Evolutionary conservation across 208 protist species (phyloP), one percentile per base, ranked within the genome.

Genomic region (Acanthamoeba castellanii): DNA sequence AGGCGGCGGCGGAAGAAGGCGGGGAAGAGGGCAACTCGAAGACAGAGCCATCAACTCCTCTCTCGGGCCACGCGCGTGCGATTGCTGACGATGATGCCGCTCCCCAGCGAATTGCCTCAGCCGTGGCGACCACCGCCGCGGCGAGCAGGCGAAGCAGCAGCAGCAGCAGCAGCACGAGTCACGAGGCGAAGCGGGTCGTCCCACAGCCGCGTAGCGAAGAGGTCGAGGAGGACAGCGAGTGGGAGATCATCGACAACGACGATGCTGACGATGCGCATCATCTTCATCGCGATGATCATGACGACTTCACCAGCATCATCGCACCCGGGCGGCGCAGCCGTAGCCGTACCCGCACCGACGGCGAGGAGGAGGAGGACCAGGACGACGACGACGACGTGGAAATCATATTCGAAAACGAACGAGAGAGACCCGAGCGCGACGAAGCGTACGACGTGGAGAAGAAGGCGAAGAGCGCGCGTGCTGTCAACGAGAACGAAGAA

Each of bases 211-310:
- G 64, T 32, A 22, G 27, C 64, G 64, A 70, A 7, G 6, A 9
- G 8, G 64, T 47, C 25, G 42, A 37, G 11, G 72, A 82, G 18
- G 72, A 82, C 8, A 50, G 37, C 72, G 72, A 82, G 8, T 37
- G n/a, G 72, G 72, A 82, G 72, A 47, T 82, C 22, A 25, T 82
- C 72, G 72, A 89, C n/a, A n/a, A n/a, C n/a, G n/a, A n/a, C n/a
- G n/a, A n/a, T n/a, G n/a, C n/a, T n/a, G n/a, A n/a, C n/a, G n/a
- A n/a, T n/a, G n/a, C n/a, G n/a, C n/a, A n/a, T n/a, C n/a, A n/a
- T n/a, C n/a, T n/a, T n/a, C n/a, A n/a, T n/a, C n/a, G n/a, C n/a
- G n/a, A n/a, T n/a, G n/a, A n/a, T n/a, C n/a, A n/a, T n/a, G n/a
- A n/a, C n/a, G n/a, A n/a, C n/a, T n/a, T n/a, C n/a, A n/a, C n/a